These are phyloP conservation scores for Furcasterigmium sp. DNA, from an alignment of 2,329 filamentous ascomycete species.

Conservation along the genomic window DNA sequence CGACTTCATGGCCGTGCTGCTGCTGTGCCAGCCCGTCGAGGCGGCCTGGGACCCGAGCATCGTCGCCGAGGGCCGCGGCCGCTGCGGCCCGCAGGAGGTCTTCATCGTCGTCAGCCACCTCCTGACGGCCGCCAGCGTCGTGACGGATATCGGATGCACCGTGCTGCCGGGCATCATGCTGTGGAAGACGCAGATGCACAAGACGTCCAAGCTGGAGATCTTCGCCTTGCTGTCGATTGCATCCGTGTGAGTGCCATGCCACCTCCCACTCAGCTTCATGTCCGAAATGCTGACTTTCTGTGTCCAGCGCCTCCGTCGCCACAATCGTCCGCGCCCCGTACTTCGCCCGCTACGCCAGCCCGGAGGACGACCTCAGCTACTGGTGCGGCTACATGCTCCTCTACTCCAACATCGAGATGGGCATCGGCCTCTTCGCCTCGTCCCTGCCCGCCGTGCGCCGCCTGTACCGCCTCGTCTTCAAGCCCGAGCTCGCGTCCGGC, in stretches of 20 bases:
- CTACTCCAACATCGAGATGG: conserved; percentile 16
- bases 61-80: conserved; percentile 16
- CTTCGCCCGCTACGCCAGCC: conserved; percentile 13
- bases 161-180: conserved; percentile 24
- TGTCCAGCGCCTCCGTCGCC: conserved; percentile 14
- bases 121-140: conserved; percentile 23
- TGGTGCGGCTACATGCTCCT: conserved; percentile 14
- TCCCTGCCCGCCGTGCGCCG: conserved; percentile 13
- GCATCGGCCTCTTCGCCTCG: conserved; percentile 15
- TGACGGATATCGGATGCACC: conserved; percentile 24
- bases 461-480: conserved; percentile 8
- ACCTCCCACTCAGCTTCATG: too few species aligned
- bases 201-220: conserved; percentile 15
- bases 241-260: conserved; percentile 11
- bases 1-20: conserved; percentile 22
- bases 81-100: conserved; percentile 13
- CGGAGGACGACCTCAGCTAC: conserved; percentile 7
- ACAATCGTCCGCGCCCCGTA: conserved; percentile 17
- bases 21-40: conserved; percentile 25
- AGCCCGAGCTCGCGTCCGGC: conserved; percentile 7
- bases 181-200: conserved; percentile 25
- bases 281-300: not conserved
- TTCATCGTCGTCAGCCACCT: conserved; percentile 20
- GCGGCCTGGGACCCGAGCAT: conserved; percentile 22
- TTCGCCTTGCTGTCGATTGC: conserved; percentile 15